Percentiles rank a stretch among this genome's conserved stretches.
Conservation (phyloP, 2,329 filamentous ascomycete genomes). For the Sclerotinia borealis region DNA sequence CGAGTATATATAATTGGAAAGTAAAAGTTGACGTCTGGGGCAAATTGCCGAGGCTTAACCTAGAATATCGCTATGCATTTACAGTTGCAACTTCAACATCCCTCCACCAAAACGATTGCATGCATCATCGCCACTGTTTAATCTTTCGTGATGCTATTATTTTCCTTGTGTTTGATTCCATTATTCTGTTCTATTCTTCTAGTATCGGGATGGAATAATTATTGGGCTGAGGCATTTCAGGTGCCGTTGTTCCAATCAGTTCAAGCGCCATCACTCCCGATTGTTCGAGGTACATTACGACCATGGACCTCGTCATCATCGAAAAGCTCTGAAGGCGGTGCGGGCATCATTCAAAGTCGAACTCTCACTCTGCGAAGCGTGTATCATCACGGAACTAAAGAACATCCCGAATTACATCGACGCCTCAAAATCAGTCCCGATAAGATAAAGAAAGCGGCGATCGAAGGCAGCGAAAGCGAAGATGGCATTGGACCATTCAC, state of each 20-base stretch:
- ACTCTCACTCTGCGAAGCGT: constrained; percentile 11
- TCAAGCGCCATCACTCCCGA: neutral
- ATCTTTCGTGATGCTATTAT: constrained; percentile 10
- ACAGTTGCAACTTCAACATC: neutral
- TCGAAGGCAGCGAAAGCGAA: neutral
- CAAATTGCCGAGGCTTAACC: neutral
- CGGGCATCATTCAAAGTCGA: neutral
- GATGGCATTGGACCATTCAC: constrained; percentile 7
- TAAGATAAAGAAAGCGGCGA: constrained; percentile 1
- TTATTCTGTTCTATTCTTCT: neutral
- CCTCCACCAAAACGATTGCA: constrained; percentile 1
- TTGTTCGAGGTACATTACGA: too few species aligned
- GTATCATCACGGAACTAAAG: constrained; percentile 9
- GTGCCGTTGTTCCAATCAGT: constrained; percentile 3
- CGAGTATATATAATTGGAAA: too few species aligned
- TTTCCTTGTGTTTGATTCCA: constrained; percentile 3
- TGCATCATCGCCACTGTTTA: neutral
- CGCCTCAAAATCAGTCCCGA: constrained; percentile 7
- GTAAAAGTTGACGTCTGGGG: neutral
- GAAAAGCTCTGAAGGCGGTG: neutral
- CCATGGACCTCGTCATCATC: constrained; percentile 3
- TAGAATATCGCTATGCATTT: neutral
- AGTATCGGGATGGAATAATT: constrained; percentile 8
- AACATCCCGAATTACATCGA: constrained; percentile 9
- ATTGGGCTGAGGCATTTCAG: constrained; percentile 2